Evolutionary conservation across 2,329 filamentous ascomycete genomes (phyloP).

Genomic region (Calonectria hongkongensis): DNA sequence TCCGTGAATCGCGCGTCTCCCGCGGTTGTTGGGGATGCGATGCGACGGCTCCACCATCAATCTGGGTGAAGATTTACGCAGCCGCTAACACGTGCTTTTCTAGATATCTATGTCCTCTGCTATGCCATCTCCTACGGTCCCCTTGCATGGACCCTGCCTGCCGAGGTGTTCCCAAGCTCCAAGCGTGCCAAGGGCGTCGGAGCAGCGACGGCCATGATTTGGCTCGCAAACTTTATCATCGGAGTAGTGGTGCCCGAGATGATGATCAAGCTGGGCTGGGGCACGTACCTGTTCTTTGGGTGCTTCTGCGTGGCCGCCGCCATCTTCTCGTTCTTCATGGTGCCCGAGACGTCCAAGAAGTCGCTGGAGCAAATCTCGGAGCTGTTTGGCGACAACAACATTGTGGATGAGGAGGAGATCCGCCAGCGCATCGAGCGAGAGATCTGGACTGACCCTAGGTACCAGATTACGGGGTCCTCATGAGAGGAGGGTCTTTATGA

Average conservation of each 20-base stretch:
- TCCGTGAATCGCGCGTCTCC: neutral
- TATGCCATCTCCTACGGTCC: slow-evolving; percentile 58
- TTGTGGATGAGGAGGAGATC: slow-evolving; percentile 42
- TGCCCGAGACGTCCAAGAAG: slow-evolving; percentile 47
- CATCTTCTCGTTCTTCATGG: slow-evolving; percentile 58
- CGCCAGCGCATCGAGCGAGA: slow-evolving; percentile 35
- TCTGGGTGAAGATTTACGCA: neutral
- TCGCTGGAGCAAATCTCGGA: slow-evolving; percentile 49
- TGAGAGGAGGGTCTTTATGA: neutral
- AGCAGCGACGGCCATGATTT: slow-evolving; percentile 57
- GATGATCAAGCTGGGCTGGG: slow-evolving; percentile 68
- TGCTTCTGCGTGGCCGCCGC: slow-evolving; percentile 68
- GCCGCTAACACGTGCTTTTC: neutral
- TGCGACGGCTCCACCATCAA: neutral
- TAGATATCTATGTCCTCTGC: slow-evolving; percentile 52
- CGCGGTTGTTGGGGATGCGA: neutral
- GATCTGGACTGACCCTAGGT: slow-evolving; percentile 35
- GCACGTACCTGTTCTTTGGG: slow-evolving; percentile 73
- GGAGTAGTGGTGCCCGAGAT: slow-evolving; percentile 73
- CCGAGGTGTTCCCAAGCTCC: slow-evolving; percentile 61
- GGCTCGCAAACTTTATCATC: slow-evolving; percentile 61
- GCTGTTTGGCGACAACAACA: slow-evolving; percentile 42
- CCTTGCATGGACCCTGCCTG: slow-evolving; percentile 60
- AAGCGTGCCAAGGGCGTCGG: slow-evolving; percentile 61
- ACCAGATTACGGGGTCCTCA: neutral